Evolutionary conservation across 352 stramenopile genomes (phyloP).

Genomic region (Pseudoperonospora humuli): DNA sequence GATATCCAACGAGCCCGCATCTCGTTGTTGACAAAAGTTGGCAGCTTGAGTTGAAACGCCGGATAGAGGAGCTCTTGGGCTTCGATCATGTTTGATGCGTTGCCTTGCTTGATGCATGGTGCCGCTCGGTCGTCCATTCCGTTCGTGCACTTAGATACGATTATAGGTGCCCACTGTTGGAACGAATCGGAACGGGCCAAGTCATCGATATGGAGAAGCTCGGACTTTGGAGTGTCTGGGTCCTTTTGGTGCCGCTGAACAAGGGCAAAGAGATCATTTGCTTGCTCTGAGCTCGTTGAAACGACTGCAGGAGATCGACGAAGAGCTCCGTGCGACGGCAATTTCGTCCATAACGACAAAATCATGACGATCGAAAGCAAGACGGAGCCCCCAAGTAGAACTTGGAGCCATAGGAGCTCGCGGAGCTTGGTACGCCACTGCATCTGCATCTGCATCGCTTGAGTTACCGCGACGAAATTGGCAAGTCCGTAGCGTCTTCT

Average conservation of each 20-base stretch:
- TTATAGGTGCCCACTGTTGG: constrained; percentile 15
- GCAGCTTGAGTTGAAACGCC: constrained; percentile 16
- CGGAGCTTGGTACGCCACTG: too few species aligned
- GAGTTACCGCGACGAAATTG: too few species aligned
- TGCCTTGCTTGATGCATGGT: constrained; percentile 18
- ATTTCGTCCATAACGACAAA: constrained; percentile 9
- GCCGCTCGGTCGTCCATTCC: constrained; percentile 17
- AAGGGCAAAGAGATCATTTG: constrained; percentile 4
- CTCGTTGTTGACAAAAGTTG: background rate
- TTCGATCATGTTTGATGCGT: constrained; percentile 16
- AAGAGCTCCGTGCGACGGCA: constrained; percentile 5
- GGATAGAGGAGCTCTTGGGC: constrained; percentile 23
- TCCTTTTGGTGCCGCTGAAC: constrained; percentile 6
- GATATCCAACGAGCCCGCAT: constrained; percentile 17
- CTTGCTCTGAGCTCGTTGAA: background rate
- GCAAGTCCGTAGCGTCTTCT: too few species aligned
- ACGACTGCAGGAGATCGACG: constrained; percentile 1
- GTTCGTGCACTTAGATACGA: constrained; percentile 22
- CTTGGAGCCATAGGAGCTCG: constrained; percentile 4
- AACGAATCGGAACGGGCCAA: constrained; percentile 16
- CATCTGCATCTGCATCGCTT: too few species aligned
- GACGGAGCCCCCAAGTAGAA: constrained; percentile 5
- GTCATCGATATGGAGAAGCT: constrained; percentile 21
- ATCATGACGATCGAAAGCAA: constrained; percentile 9
- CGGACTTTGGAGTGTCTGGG: background rate